Percentiles rank a stretch among this genome's conserved stretches.
Evolutionary conservation across 805 yeast genomes (phyloP).

Genomic region (Wickerhamomyces ciferrii): DNA sequence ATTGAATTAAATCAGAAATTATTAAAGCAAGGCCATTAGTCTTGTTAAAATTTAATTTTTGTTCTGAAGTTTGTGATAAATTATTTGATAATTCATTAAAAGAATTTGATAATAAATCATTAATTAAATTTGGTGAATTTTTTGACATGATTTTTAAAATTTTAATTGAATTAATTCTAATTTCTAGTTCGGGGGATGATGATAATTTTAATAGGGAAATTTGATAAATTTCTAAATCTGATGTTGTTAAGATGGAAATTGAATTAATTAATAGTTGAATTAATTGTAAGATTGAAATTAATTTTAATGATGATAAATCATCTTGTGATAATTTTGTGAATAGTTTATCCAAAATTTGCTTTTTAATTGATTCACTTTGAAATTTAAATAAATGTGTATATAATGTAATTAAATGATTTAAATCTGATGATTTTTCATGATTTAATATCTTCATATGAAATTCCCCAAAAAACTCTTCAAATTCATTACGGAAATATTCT

Average conservation of each 20-base stretch:
- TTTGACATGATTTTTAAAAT: constrained; percentile 26
- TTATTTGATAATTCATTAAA: constrained; percentile 29
- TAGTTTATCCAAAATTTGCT: constrained; percentile 21
- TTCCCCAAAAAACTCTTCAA: constrained; percentile 22
- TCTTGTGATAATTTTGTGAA: constrained; percentile 8
- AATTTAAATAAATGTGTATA: too few relatives aligned
- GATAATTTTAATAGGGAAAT: constrained; percentile 30
- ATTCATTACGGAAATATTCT: constrained; percentile 21
- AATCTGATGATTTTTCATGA: too few relatives aligned
- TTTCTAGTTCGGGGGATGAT: constrained; percentile 30
- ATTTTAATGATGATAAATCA: constrained; percentile 1
- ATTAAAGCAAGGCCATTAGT: constrained; percentile 35
- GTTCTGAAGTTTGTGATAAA: constrained; percentile 21
- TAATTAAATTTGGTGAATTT: constrained; percentile 29
- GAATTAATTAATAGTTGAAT: constrained; percentile 25
- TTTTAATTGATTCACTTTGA: constrained; percentile 29
- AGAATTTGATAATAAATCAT: constrained; percentile 29
- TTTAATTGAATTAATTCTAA: constrained; percentile 37
- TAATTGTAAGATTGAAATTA: constrained; percentile 14
- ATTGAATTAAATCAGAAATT: constrained; percentile 28
- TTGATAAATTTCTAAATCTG: constrained; percentile 19
- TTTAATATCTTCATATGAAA: too few relatives aligned
- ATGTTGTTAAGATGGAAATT: constrained; percentile 14
- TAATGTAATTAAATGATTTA: too few relatives aligned
- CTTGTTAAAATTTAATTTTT: constrained; percentile 23